A percentile compares a stretch with the other conserved stretches of the same genome.
phyloP scores from a whole-genome alignment of 1,284 basidiomycete genomes.

The Pseudozyma tsukubaensis region DNA sequence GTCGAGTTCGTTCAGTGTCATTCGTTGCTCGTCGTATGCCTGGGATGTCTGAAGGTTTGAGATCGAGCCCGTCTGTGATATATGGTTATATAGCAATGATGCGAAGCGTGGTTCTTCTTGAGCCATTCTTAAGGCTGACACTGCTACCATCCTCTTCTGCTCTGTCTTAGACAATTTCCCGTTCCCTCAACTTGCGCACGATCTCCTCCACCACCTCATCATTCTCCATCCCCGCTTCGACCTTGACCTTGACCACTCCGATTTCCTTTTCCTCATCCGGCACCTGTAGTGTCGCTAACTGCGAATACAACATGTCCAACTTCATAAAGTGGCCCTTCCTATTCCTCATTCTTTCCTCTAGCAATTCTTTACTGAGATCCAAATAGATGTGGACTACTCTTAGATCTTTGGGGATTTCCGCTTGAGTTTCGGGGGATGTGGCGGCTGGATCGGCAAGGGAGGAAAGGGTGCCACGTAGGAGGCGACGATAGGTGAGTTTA shows the following conservation, averaged over 20 bases:
- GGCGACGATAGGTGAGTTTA: conserved; percentile 82
- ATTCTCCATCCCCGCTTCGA: conserved; percentile 8
- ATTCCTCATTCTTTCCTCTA: conserved; percentile 78
- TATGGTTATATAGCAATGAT: background rate
- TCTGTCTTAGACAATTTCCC: background rate
- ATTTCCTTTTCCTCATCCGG: conserved; percentile 70
- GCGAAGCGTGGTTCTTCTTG: no score
- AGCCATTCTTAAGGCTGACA: background rate
- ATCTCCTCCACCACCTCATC: conserved; percentile 13
- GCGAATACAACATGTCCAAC: conserved; percentile 84
- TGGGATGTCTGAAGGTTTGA: no score
- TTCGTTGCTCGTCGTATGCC: no score
- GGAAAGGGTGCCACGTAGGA: conserved; percentile 73
- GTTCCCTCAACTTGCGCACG: background rate
- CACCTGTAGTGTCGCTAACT: conserved; percentile 81
- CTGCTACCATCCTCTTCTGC: background rate
- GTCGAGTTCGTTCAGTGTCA: background rate
- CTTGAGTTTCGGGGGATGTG: conserved; percentile 25
- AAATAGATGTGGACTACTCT: conserved; percentile 84
- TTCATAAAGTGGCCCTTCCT: conserved; percentile 90
- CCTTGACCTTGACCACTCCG: conserved; percentile 18
- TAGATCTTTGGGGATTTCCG: conserved; percentile 7
- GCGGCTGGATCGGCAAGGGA: conserved; percentile 69
- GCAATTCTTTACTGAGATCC: conserved; percentile 76
- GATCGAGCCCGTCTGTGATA: no score